Conservation (phyloP, 2,329 filamentous ascomycete genomes). For the Cladophialophora psammophila region DNA sequence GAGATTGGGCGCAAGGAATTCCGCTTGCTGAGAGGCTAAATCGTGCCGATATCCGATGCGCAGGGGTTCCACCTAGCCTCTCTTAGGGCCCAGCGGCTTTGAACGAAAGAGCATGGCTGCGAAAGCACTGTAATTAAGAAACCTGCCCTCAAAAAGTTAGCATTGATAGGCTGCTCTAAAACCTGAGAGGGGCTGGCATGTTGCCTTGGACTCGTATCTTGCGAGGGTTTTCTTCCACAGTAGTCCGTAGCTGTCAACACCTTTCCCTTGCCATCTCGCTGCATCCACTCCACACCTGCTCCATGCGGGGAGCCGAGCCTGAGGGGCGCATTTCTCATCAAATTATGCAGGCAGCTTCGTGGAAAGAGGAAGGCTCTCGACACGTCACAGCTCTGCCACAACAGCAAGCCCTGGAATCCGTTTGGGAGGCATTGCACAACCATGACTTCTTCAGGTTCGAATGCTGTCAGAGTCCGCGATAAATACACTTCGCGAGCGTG, state of each 20-base stretch:
- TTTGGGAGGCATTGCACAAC: background rate
- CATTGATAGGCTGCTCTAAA: background rate
- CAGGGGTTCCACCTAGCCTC: background rate
- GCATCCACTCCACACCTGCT: background rate
- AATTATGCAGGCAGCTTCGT: no score
- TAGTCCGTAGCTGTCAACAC: background rate
- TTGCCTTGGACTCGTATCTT: background rate
- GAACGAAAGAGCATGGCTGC: background rate
- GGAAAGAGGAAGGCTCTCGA: background rate
- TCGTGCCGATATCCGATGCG: background rate
- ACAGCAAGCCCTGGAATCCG: background rate
- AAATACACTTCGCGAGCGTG: slow-evolving; percentile 11
- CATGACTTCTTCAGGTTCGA: slow-evolving; percentile 11
- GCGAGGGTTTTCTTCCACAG: background rate
- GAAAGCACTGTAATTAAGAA: background rate
- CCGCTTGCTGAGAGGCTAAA: slow-evolving; percentile 1
- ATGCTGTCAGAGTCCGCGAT: slow-evolving; percentile 8
- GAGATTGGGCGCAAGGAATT: background rate
- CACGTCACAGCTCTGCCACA: background rate
- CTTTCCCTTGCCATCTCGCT: background rate
- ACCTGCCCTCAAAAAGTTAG: background rate
- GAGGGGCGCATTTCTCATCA: no score
- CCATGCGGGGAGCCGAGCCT: slow-evolving; percentile 5
- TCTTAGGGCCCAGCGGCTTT: no score
- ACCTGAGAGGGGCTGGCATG: background rate